These are phyloP conservation scores for Metschnikowia shivogae DNA, from an alignment of 805 yeast species.

Conservation along the genomic window DNA sequence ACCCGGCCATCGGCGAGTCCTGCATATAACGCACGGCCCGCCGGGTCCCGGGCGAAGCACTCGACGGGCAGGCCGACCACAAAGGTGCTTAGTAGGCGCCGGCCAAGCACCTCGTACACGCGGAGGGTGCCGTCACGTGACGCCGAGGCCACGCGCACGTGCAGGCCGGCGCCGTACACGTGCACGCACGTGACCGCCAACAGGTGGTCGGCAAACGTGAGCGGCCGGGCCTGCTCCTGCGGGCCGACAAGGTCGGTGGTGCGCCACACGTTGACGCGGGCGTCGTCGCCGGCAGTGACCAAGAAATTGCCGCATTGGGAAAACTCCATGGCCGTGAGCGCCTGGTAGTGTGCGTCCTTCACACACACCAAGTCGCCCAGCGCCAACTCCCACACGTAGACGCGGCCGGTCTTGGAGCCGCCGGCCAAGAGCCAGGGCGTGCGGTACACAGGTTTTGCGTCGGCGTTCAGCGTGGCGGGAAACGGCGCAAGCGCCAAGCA, in stretches of 20 bases:
- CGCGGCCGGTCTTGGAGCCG: slow-evolving; percentile 68
- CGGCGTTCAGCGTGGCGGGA: slow-evolving; percentile 21
- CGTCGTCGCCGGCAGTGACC: slow-evolving; percentile 76
- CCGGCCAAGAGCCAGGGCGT: slow-evolving; percentile 67
- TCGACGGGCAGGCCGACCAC: slow-evolving; percentile 58
- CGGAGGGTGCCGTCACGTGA: slow-evolving; percentile 75
- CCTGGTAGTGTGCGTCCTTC: slow-evolving; percentile 82
- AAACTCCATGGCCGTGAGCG: slow-evolving; percentile 55
- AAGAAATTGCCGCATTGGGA: slow-evolving; percentile 59
- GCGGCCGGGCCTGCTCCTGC: slow-evolving; percentile 48
- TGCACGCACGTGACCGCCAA: slow-evolving; percentile 48
- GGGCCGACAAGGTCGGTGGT: slow-evolving; percentile 52
- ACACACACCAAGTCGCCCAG: slow-evolving; percentile 73
- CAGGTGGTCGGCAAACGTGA: slow-evolving; percentile 58
- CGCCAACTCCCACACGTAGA: slow-evolving; percentile 80
- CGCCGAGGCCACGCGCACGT: slow-evolving; percentile 59
- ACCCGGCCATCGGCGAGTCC: slow-evolving; percentile 66
- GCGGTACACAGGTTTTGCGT: slow-evolving; percentile 35
- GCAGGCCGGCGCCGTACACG: slow-evolving; percentile 54
- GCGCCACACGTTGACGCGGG: slow-evolving; percentile 74
- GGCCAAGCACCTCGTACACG: slow-evolving; percentile 54
- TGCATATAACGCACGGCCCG: slow-evolving; percentile 66
- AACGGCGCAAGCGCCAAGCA: slow-evolving; percentile 48
- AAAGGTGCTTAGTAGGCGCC: slow-evolving; percentile 59
- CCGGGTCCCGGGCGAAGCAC: slow-evolving; percentile 67